phyloP scores from a whole-genome alignment of 1,139 yeast species.

The Suhomyces bribrorum region DNA sequence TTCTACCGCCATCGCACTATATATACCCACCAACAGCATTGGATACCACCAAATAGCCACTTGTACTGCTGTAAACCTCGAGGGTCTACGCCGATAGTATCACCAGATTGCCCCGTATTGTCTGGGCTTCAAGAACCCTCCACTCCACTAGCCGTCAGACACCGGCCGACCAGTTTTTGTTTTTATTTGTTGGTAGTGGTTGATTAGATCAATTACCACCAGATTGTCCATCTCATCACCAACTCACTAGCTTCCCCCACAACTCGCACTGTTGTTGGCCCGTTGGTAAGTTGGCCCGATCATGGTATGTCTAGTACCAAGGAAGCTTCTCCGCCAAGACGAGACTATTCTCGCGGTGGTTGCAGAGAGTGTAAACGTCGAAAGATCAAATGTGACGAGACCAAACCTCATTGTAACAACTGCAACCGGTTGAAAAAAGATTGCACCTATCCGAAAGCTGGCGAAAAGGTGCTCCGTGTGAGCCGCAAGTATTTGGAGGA shows the following conservation, averaged over 20 bases:
- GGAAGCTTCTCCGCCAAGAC: conserved; percentile 9
- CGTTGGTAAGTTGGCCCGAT: not conserved
- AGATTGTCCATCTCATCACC: not conserved
- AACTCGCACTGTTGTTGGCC: not conserved
- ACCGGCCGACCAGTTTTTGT: no score
- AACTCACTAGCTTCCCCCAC: no score
- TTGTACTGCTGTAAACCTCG: no score
- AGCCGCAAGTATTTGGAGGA: conserved; percentile 15
- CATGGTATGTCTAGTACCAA: conserved; percentile 8
- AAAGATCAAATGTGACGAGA: conserved; percentile 55
- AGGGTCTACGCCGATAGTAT: no score
- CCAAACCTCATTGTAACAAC: conserved; percentile 51
- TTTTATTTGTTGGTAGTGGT: no score
- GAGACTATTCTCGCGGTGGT: conserved; percentile 24
- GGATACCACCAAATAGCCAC: no score
- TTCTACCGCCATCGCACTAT: no score
- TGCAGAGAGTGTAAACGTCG: conserved; percentile 31
- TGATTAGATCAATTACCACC: not conserved
- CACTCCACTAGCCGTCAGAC: no score
- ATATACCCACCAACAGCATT: no score
- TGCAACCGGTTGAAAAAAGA: conserved; percentile 33
- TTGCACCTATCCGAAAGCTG: conserved; percentile 23
- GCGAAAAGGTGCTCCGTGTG: conserved; percentile 21
- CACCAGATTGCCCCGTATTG: no score
- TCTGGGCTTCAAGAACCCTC: no score